These are phyloP conservation scores for Lupinus albus DNA, from an alignment of 306 rosid genomes.

Conservation along the genomic window DNA sequence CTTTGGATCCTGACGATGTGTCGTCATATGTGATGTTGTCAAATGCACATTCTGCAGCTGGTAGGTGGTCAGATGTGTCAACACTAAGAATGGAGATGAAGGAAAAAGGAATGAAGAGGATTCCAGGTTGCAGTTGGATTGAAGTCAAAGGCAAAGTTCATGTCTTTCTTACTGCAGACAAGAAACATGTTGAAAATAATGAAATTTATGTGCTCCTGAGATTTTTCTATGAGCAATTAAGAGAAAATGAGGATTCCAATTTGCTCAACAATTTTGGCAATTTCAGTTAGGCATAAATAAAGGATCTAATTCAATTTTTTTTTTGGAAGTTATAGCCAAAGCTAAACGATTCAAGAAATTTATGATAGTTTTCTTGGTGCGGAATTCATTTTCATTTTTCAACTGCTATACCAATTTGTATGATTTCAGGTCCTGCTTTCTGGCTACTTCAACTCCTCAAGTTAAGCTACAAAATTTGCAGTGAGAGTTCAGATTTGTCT, in stretches of 20 bases:
- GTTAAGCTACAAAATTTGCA: conserved; percentile 11
- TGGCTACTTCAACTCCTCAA: conserved; percentile 8
- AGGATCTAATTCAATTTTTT: not conserved
- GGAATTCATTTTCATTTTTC: conserved; percentile 16
- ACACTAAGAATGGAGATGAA: conserved; percentile 70
- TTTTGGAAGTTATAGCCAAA: no score
- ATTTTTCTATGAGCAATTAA: conserved; percentile 48
- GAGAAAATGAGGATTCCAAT: conserved; percentile 53
- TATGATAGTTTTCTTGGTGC: not conserved
- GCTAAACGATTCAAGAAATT: not conserved
- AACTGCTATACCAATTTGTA: not conserved
- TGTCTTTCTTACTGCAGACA: conserved; percentile 64
- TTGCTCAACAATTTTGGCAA: conserved; percentile 37
- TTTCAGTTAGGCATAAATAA: conserved; percentile 32
- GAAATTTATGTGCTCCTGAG: conserved; percentile 54
- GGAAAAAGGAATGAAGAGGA: conserved; percentile 75
- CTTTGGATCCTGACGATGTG: conserved; percentile 79
- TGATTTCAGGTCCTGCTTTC: conserved; percentile 10
- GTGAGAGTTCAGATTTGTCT: not conserved
- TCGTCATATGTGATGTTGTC: conserved; percentile 88
- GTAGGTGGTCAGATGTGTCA: conserved; percentile 72
- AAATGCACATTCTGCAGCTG: conserved; percentile 86
- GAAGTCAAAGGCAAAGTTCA: conserved; percentile 67
- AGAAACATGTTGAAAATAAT: conserved; percentile 54
- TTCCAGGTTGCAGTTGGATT: conserved; percentile 95